Conservation (phyloP, 768 basidiomycete genomes). For the Macrolepiota albuminosa region DNA sequence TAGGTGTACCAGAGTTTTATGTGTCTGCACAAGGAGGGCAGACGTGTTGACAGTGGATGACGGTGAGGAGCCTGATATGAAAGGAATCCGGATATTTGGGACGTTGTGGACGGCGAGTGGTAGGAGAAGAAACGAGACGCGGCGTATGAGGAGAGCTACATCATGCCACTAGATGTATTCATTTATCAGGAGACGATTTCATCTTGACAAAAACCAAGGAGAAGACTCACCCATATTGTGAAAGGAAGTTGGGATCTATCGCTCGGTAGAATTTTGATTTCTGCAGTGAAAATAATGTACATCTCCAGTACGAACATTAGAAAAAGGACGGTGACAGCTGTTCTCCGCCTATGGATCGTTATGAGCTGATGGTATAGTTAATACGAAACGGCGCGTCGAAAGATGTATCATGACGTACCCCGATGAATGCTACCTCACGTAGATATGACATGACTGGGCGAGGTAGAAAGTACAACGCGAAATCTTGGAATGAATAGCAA, state of each 20-base stretch:
- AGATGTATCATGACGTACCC: conserved; percentile 26
- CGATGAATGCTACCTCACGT: conserved; percentile 49
- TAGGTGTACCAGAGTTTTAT: conserved; percentile 30
- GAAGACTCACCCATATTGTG: conserved; percentile 29
- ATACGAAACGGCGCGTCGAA: neutral
- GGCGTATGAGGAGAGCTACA: conserved; percentile 46
- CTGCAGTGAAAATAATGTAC: conserved; percentile 46
- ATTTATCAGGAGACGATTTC: neutral
- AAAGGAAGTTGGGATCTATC: conserved; percentile 12
- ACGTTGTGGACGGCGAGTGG: conserved; percentile 47
- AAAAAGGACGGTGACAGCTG: conserved; percentile 44
- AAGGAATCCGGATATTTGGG: conserved; percentile 29
- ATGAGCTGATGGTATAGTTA: conserved; percentile 20
- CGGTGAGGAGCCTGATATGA: conserved; percentile 17
- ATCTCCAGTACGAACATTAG: conserved; percentile 47
- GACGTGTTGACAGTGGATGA: conserved; percentile 20
- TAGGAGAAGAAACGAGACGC: conserved; percentile 51
- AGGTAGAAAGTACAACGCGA: conserved; percentile 53
- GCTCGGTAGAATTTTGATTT: conserved; percentile 38
- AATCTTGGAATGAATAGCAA: conserved; percentile 59
- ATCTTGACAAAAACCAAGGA: neutral
- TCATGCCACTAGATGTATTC: conserved; percentile 57
- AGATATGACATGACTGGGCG: conserved; percentile 54
- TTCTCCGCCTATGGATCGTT: conserved; percentile 30
- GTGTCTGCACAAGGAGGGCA: conserved; percentile 20